Evolutionary conservation across 2,329 filamentous ascomycete species (phyloP), one percentile per base, ranked within the genome.

Genomic region (Cytospora schulzeri): DNA sequence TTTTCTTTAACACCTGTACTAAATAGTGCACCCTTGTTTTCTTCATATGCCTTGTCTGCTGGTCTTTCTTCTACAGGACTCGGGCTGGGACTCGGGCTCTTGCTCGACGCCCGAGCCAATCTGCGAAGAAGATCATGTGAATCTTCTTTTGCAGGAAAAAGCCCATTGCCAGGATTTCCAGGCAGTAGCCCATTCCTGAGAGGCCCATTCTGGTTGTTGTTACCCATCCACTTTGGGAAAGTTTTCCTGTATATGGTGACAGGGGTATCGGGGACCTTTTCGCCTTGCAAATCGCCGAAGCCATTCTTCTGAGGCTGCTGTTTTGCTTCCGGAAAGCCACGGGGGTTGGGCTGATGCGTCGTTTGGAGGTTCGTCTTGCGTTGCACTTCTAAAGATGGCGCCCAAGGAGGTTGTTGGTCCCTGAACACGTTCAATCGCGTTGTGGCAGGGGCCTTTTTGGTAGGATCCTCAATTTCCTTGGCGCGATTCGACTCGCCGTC

Each of bases 351-450:
- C 4, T 22, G 31, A 6, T 51, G 50, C 4, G 41, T 58, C n/a
- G 66, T 66, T 52, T 75, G 75, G 15, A 62, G 72, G 62, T 70
- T 74, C 4, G 72, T 69, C 50, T 68, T 73, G 11, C 73, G 76
- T 54, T 70, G 71, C 15, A 70, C 63, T 56, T 81, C 79, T 17
- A 81, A 79, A 0, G 80, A 82, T 8, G 77, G 71, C 12, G 79
- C 79, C 9, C 74, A 73, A 17, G 72, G 71, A n/a, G 52, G 75
- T 74, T 4, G 79, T 86, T 84, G 76, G 61, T 83, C 80, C 48
- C 80, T 77, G 62, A 85, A 85, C 71, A 85, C 83, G 38, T 81
- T 83, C 3, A 87, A 73, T 35, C 79, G 77, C 60, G 80, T 79
- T 8, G 78, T 77, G n/a, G 83, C 80, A 19, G 83, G 71, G 1